Base-by-base conservation (phyloP, 2,329 filamentous ascomycete genomes). In the Trichophyton schoenleinii region DNA sequence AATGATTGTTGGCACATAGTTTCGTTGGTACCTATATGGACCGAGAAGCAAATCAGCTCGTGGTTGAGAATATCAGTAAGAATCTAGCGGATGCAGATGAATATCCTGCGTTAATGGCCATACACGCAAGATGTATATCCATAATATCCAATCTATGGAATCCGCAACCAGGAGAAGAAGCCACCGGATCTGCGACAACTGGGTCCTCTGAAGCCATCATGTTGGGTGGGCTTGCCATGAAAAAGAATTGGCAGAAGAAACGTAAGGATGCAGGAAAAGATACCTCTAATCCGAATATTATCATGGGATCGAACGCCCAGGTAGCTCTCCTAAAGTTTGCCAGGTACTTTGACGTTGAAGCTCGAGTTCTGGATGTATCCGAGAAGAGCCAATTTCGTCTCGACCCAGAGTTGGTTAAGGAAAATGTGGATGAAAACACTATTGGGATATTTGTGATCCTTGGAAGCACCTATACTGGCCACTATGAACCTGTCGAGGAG, bases 21-120 rank as follows among this genome's bases (percentile, higher is more conserved):
- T 89, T 89, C 63, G 86, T 89, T 0, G 82, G 83, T 42, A 89
- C 87, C 0, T 88, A 86, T 68, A 85, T 88, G 82, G 86, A 89
- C 68, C 78, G 79, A 9, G 81, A 87, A 66, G 86, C 83, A 4
- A 78, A 83, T 62, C 75, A 81, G 61, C 77, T 89, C 49, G 85
- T 89, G 79, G 73, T 81, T 20, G 84, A 88, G 66, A 87, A 88
- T 63, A 72, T 88, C 48, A 78, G 80, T 62, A 89, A 89, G 74
- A 89, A 89, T 67, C 77, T 89, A 72, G 81, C 83, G n/a, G 86
- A 89, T 69, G 83, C 84, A 1, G 86, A 86, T 67, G 81, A 85
- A 69, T 85, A 85, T 66, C 82, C 82, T 1, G 81, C 81, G 28
- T 79, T 80, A 65, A 79, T 80, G 72, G 73, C 78, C 22, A 85